phyloP scores from a whole-genome alignment of 2,329 filamentous ascomycete genomes.

The Anthostomella pinea region DNA sequence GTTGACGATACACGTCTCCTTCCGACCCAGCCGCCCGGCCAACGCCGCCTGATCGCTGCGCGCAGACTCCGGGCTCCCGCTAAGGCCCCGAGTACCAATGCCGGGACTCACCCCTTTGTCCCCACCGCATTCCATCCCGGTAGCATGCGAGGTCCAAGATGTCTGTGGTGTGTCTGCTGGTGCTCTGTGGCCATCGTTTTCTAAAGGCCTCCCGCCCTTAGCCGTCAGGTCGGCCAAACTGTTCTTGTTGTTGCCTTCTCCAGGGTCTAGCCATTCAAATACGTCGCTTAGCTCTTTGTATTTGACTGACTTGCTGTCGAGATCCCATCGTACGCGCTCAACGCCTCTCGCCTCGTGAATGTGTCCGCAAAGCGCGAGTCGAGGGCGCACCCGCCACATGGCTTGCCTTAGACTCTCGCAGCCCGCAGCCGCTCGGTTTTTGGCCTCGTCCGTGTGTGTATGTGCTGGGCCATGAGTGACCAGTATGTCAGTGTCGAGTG shows the following conservation, averaged over 20 bases:
- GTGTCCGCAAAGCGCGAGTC: slow-evolving; percentile 68
- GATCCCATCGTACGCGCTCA: slow-evolving; percentile 60
- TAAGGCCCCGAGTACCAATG: slow-evolving; percentile 37
- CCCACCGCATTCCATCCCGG: background rate
- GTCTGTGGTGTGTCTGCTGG: background rate
- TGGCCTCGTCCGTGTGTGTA: slow-evolving; percentile 54
- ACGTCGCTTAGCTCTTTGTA: slow-evolving; percentile 42
- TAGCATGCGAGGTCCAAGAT: background rate
- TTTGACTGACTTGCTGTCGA: slow-evolving; percentile 36
- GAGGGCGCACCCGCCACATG: slow-evolving; percentile 60
- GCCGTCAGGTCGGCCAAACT: slow-evolving; percentile 61
- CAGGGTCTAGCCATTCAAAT: slow-evolving; percentile 58
- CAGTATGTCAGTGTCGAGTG: slow-evolving; percentile 60
- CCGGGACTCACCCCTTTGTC: slow-evolving; percentile 18
- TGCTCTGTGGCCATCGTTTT: slow-evolving; percentile 43
- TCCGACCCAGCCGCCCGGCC: slow-evolving; percentile 43
- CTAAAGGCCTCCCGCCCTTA: slow-evolving; percentile 39
- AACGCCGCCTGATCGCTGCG: slow-evolving; percentile 42
- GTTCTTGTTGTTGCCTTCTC: slow-evolving; percentile 52
- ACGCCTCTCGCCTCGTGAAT: slow-evolving; percentile 67
- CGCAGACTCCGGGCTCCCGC: slow-evolving; percentile 39
- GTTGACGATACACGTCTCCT: slow-evolving; percentile 77
- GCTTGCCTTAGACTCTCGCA: slow-evolving; percentile 58
- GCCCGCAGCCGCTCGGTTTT: slow-evolving; percentile 43
- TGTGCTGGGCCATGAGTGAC: slow-evolving; percentile 69